Evolutionary conservation across 805 yeast genomes (phyloP).

Genomic region (Priceomyces haplophilus): DNA sequence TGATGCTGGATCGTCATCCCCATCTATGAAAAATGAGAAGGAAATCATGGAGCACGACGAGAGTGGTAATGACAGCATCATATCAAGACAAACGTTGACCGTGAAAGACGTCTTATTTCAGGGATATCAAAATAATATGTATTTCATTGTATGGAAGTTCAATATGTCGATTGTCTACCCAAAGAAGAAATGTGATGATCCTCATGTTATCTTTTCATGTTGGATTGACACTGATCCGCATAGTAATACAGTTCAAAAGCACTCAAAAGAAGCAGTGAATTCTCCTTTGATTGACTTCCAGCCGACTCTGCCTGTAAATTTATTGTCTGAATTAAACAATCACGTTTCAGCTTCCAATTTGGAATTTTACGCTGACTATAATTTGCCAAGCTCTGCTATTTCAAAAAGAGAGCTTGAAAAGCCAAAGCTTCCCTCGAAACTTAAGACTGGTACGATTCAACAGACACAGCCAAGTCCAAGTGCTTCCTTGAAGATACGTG

Average conservation of each 20-base stretch:
- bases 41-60: neutral
- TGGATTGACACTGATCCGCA: slow-evolving; percentile 12
- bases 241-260: neutral
- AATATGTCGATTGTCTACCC: slow-evolving; percentile 29
- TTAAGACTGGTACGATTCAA: neutral
- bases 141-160: slow-evolving; percentile 28
- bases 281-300: slow-evolving; percentile 14
- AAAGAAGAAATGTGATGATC: slow-evolving; percentile 24
- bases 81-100: slow-evolving; percentile 4
- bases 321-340: slow-evolving; percentile 16
- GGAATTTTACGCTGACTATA: neutral
- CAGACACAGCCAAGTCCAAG: slow-evolving; percentile 4
- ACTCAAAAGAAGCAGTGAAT: neutral
- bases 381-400: slow-evolving; percentile 1
- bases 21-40: neutral
- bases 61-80: slow-evolving; percentile 4
- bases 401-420: neutral
- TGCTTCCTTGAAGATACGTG: slow-evolving; percentile 21
- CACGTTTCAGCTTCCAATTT: slow-evolving; percentile 5
- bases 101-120: slow-evolving; percentile 11
- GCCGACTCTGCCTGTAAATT: slow-evolving; percentile 15
- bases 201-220: slow-evolving; percentile 22
- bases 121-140: slow-evolving; percentile 7
- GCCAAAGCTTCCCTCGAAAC: neutral
- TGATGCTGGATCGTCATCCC: neutral